Conservation (phyloP, 345 rosid species). For the Eucalyptus regnans region DNA sequence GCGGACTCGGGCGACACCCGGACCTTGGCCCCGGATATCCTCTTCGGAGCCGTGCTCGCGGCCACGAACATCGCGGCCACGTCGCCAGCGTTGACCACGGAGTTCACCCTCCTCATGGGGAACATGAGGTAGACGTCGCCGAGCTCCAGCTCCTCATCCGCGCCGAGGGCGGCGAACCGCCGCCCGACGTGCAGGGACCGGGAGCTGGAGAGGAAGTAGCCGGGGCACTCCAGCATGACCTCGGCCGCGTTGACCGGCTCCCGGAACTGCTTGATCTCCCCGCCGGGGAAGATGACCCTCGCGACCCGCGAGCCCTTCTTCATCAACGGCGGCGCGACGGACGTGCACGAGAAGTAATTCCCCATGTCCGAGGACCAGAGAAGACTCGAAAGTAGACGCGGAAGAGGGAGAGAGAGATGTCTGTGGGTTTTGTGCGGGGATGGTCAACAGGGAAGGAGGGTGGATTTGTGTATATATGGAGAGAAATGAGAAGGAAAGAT, state of each 20-base stretch:
- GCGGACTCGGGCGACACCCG: conserved; percentile 6
- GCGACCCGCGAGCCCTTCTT: conserved; percentile 17
- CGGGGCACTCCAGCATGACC: conserved; percentile 60
- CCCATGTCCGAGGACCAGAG: conserved; percentile 20
- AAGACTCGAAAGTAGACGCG: background rate
- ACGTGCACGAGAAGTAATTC: conserved; percentile 34
- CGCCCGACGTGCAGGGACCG: conserved; percentile 40
- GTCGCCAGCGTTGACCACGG: conserved; percentile 36
- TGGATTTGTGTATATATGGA: background rate
- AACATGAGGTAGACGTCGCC: conserved; percentile 53
- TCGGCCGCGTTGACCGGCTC: conserved; percentile 43
- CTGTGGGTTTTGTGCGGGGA: background rate
- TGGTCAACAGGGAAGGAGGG: background rate
- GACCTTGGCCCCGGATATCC: conserved; percentile 12
- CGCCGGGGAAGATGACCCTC: conserved; percentile 42
- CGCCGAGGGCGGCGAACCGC: conserved; percentile 39
- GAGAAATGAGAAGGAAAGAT: background rate
- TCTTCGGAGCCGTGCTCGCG: conserved; percentile 16
- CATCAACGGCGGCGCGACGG: conserved; percentile 8
- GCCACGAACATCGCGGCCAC: conserved; percentile 49
- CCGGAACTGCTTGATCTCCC: conserved; percentile 39
- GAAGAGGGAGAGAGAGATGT: background rate
- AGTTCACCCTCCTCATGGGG: conserved; percentile 39
- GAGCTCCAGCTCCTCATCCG: conserved; percentile 50
- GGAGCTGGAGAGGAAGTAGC: conserved; percentile 28